phyloP scores from a whole-genome alignment of 192 early-diverging fungal genomes.

The Geranomyces variabilis region DNA sequence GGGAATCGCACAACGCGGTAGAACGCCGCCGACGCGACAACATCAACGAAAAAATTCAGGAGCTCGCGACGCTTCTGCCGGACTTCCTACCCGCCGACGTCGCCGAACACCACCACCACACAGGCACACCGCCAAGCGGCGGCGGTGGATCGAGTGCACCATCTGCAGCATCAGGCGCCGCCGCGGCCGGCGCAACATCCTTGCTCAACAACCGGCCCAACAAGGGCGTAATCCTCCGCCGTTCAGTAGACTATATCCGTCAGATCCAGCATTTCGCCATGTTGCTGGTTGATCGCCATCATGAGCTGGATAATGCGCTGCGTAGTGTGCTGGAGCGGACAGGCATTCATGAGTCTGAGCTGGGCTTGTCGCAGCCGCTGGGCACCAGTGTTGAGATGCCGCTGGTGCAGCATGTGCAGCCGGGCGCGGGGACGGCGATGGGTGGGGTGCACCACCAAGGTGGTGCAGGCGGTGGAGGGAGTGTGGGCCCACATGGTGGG shows the following conservation, averaged over 20 bases:
- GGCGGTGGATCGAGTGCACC: not conserved
- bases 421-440: too few species aligned
- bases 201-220: conserved; percentile 85
- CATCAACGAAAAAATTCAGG: conserved; percentile 98
- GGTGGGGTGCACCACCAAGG: too few species aligned
- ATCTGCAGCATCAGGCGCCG: conserved; percentile 9
- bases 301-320: conserved; percentile 72
- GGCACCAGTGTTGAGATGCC: conserved; percentile 55
- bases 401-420: not conserved
- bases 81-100: conserved; percentile 48
- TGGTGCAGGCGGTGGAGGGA: too few species aligned
- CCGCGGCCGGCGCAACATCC: not conserved
- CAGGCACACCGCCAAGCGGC: not conserved
- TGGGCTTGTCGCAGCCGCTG: conserved; percentile 51
- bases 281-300: conserved; percentile 64
- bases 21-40: conserved; percentile 94
- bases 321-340: conserved; percentile 42
- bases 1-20: conserved; percentile 98
- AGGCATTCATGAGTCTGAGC: conserved; percentile 50
- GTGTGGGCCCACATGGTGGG: too few species aligned
- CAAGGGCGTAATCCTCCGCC: conserved; percentile 92
- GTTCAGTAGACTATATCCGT: conserved; percentile 92
- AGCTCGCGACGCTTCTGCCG: conserved; percentile 83
- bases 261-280: conserved; percentile 72
- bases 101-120: not conserved